Percentiles rank a stretch among this genome's conserved stretches.
Evolutionary conservation across 2,329 filamentous ascomycete species (phyloP).

Genomic region (Podosphaera aphanis): DNA sequence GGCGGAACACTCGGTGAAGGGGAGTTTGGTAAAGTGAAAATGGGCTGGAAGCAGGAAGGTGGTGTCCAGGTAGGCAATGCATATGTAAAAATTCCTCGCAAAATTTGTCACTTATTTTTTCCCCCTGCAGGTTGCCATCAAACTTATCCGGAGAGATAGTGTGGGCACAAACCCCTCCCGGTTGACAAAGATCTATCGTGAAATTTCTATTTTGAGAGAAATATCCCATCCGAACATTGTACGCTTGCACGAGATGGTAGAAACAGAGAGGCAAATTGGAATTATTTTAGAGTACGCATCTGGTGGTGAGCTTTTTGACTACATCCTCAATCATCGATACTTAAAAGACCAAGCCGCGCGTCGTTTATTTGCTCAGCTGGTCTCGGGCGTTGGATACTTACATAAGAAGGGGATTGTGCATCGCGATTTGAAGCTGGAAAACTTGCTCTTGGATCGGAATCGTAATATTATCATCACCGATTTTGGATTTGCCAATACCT

Average conservation of each 20-base stretch:
- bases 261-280: constrained; percentile 89
- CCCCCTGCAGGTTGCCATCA: constrained; percentile 63
- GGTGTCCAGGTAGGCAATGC: constrained; percentile 44
- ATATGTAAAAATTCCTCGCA: background rate
- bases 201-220: constrained; percentile 73
- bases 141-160: constrained; percentile 80
- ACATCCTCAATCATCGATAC: constrained; percentile 91
- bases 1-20: constrained; percentile 93
- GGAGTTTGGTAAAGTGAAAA: constrained; percentile 95
- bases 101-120: too few relatives aligned
- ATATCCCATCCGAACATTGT: constrained; percentile 95
- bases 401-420: constrained; percentile 98
- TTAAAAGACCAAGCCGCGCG: constrained; percentile 82
- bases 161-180: constrained; percentile 73
- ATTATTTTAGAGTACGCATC: constrained; percentile 98
- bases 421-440: constrained; percentile 88
- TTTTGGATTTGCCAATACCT: constrained; percentile 97
- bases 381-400: constrained; percentile 89
- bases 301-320: constrained; percentile 91
- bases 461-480: constrained; percentile 99
- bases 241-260: constrained; percentile 89
- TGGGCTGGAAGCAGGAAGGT: constrained; percentile 93
- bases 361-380: constrained; percentile 77
- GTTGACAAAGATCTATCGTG: constrained; percentile 88
- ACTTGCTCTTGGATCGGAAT: constrained; percentile 80